These are phyloP conservation scores for Polytrichum formosum DNA, from an alignment of 225 moss, liverwort and hornwort species.

Conservation along the genomic window DNA sequence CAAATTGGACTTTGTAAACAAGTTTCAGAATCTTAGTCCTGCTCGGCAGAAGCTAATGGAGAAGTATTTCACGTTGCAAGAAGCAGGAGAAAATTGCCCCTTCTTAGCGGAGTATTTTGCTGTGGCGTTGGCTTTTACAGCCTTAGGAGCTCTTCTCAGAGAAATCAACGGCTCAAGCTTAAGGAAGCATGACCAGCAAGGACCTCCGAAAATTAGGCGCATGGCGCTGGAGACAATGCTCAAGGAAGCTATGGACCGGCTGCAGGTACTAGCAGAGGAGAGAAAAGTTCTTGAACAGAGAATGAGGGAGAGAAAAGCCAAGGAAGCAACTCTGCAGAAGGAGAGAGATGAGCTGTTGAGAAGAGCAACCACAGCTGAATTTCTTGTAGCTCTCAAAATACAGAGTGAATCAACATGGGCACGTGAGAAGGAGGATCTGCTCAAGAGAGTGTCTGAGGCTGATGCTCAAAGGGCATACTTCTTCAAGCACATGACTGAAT, in stretches of 20 bases:
- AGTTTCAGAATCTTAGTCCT: constrained; percentile 40
- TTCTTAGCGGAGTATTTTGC: constrained; percentile 51
- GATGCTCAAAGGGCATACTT: constrained; percentile 16
- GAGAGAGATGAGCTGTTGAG: constrained; percentile 10
- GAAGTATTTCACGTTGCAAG: constrained; percentile 49
- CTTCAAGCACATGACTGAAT: constrained; percentile 12
- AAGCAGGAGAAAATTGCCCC: constrained; percentile 36
- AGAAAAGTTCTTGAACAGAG: constrained; percentile 4
- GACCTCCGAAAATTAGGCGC: constrained; percentile 1
- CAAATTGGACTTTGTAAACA: constrained; percentile 31
- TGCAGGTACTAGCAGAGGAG: constrained; percentile 11
- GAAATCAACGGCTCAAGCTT: constrained; percentile 25
- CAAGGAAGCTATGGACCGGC: constrained; percentile 14
- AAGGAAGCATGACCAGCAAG: background rate
- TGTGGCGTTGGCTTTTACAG: constrained; percentile 51
- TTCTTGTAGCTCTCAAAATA: background rate
- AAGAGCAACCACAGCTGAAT: constrained; percentile 10
- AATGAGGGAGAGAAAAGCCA: constrained; percentile 1
- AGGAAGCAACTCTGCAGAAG: constrained; percentile 8
- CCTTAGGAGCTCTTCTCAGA: constrained; percentile 48
- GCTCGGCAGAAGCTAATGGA: constrained; percentile 49
- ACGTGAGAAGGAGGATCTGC: constrained; percentile 9
- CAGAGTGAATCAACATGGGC: constrained; percentile 8
- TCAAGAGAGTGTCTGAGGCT: constrained; percentile 13
- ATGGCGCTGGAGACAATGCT: constrained; percentile 18